These are phyloP conservation scores for Phytophthora sp. DNA, from an alignment of 352 stramenopile species.

Conservation along the genomic window DNA sequence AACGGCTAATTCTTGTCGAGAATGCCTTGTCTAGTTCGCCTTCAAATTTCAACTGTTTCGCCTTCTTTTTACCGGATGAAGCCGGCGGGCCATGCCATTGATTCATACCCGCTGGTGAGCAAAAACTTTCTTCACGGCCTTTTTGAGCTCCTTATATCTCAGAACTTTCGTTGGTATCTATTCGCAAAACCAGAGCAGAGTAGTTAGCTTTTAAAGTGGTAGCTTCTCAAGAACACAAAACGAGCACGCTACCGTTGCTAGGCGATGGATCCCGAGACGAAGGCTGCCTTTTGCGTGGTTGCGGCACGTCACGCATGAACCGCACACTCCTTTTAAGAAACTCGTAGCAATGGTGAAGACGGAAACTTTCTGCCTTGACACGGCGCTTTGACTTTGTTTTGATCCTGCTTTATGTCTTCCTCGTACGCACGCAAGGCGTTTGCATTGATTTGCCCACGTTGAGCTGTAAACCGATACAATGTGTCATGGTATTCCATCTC, in stretches of 20 bases:
- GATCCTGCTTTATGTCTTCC: neutral
- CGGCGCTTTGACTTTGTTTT: conserved; percentile 1
- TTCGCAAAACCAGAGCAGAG: too few species aligned
- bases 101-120: neutral
- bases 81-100: neutral
- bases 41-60: neutral
- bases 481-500: conserved; percentile 1
- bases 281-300: neutral
- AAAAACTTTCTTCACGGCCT: neutral
- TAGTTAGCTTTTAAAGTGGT: too few species aligned
- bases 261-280: too few species aligned
- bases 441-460: conserved; percentile 1
- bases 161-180: too few species aligned
- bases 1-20: too few species aligned
- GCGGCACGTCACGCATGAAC: conserved; percentile 1
- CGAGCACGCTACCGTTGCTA: neutral
- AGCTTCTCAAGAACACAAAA: too few species aligned
- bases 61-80: neutral
- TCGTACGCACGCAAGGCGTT: neutral
- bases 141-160: too few species aligned
- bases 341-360: neutral
- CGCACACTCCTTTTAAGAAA: neutral
- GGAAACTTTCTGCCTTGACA: neutral
- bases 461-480: conserved; percentile 7
- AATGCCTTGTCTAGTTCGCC: too few species aligned